phyloP scores from a whole-genome alignment of 1,284 basidiomycete genomes.

The Tilletia caries region DNA sequence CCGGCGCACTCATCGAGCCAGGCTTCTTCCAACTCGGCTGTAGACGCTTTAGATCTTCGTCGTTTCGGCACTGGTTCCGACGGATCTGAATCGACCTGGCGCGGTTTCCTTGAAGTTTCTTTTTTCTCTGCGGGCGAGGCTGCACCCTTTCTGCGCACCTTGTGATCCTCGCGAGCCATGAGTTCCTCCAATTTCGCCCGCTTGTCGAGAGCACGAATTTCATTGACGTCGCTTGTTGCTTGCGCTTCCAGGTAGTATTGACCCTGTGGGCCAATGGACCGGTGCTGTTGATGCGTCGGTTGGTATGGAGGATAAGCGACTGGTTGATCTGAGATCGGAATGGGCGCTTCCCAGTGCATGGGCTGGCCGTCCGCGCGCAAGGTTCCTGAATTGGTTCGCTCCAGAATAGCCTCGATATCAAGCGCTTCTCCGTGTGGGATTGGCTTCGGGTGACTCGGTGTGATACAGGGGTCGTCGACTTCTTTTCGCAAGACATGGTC shows the following conservation, averaged over 20 bases:
- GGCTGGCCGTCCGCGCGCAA: constrained; percentile 29
- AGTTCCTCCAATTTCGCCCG: constrained; percentile 24
- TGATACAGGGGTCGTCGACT: constrained; percentile 90
- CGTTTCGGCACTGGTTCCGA: too few relatives aligned
- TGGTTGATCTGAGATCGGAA: not conserved
- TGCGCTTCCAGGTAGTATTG: constrained; percentile 49
- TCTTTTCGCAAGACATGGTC: constrained; percentile 91
- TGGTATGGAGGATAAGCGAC: constrained; percentile 30
- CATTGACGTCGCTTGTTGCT: constrained; percentile 43
- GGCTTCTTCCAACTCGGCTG: not conserved
- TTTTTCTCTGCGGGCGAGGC: not conserved
- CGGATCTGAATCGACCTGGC: too few relatives aligned
- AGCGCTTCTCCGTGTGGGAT: constrained; percentile 82
- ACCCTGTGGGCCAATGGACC: constrained; percentile 43
- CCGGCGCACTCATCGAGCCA: constrained; percentile 13
- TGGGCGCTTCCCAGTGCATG: constrained; percentile 17
- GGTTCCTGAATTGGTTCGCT: constrained; percentile 51
- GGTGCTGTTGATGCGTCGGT: constrained; percentile 37
- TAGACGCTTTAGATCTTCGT: too few relatives aligned
- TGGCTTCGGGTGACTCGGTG: constrained; percentile 79
- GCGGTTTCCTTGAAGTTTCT: too few relatives aligned
- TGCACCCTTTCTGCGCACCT: not conserved
- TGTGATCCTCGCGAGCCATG: not conserved
- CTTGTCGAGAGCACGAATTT: constrained; percentile 45
- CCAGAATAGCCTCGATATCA: constrained; percentile 68